Evolutionary conservation across 108 stramenopile species (phyloP).

Genomic region (Mediolabrus comicus): DNA sequence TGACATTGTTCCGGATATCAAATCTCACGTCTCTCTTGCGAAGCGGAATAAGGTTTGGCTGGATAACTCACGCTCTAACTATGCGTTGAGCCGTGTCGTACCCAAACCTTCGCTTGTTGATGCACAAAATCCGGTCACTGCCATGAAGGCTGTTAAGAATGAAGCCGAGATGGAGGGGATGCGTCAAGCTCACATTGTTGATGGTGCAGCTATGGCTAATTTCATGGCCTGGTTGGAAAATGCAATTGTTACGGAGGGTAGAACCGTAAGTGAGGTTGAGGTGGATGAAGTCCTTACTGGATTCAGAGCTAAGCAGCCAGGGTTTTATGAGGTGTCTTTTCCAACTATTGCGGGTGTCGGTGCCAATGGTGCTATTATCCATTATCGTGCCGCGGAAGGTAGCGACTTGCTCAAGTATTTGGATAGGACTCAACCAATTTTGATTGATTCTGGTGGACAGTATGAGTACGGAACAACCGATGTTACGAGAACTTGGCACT

Average conservation of each 20-base stretch:
- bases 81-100: slow-evolving; percentile 61
- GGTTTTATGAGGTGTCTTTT: slow-evolving; percentile 83
- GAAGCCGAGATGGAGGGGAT: slow-evolving; percentile 91
- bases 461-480: slow-evolving; percentile 98
- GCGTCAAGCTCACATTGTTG: slow-evolving; percentile 89
- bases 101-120: slow-evolving; percentile 54
- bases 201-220: slow-evolving; percentile 93
- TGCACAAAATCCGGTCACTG: slow-evolving; percentile 84
- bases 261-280: slow-evolving; percentile 84
- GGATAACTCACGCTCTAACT: slow-evolving; percentile 64
- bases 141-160: slow-evolving; percentile 95
- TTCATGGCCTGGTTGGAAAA: slow-evolving; percentile 91
- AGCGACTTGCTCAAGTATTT: slow-evolving; percentile 66
- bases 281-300: slow-evolving; percentile 86
- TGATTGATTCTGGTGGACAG: slow-evolving; percentile 95
- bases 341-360: slow-evolving; percentile 96
- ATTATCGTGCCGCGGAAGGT: slow-evolving; percentile 82
- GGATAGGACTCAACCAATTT: slow-evolving; percentile 69
- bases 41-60: slow-evolving; percentile 64
- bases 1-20: slow-evolving; percentile 57
- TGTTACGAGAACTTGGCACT: slow-evolving; percentile 96
- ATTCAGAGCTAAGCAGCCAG: slow-evolving; percentile 75
- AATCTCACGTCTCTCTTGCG: slow-evolving; percentile 50
- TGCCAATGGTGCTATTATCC: slow-evolving; percentile 96
- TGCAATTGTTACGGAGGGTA: slow-evolving; percentile 51